These are phyloP conservation scores for Pyrus betulifolia DNA, from an alignment of 306 rosid species.

Conservation along the genomic window DNA sequence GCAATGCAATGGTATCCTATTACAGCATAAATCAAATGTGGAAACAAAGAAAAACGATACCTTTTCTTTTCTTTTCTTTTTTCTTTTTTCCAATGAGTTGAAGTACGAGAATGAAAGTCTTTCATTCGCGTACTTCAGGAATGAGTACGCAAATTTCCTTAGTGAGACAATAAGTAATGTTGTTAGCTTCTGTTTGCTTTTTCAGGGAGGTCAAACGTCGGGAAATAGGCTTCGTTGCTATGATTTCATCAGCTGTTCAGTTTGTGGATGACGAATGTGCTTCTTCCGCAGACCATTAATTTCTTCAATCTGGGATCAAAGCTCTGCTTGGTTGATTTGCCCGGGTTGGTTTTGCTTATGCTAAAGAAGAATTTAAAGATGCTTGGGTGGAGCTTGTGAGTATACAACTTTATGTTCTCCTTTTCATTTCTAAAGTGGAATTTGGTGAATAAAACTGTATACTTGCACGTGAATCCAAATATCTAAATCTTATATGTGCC, in stretches of 20 bases:
- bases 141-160: background rate
- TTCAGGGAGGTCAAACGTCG: slow-evolving; percentile 92
- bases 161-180: background rate
- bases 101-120: too few relatives aligned
- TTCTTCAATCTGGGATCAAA: slow-evolving; percentile 74
- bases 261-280: slow-evolving; percentile 3
- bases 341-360: slow-evolving; percentile 94
- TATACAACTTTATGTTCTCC: slow-evolving; percentile 16
- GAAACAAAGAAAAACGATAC: too few relatives aligned
- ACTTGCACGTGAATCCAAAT: background rate
- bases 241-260: background rate
- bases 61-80: too few relatives aligned
- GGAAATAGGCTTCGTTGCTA: slow-evolving; percentile 29
- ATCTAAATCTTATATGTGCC: background rate
- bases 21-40: too few relatives aligned
- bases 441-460: background rate
- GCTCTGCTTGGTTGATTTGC: slow-evolving; percentile 83
- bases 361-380: slow-evolving; percentile 93
- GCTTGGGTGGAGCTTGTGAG: slow-evolving; percentile 98
- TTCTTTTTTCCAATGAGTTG: too few relatives aligned
- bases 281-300: slow-evolving; percentile 61
- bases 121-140: too few relatives aligned
- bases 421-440: slow-evolving; percentile 2
- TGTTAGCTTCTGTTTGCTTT: slow-evolving; percentile 13
- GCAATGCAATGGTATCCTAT: too few relatives aligned